phyloP scores from a whole-genome alignment of 371 early-diverging fungal species.

The Mortierella sp. region DNA sequence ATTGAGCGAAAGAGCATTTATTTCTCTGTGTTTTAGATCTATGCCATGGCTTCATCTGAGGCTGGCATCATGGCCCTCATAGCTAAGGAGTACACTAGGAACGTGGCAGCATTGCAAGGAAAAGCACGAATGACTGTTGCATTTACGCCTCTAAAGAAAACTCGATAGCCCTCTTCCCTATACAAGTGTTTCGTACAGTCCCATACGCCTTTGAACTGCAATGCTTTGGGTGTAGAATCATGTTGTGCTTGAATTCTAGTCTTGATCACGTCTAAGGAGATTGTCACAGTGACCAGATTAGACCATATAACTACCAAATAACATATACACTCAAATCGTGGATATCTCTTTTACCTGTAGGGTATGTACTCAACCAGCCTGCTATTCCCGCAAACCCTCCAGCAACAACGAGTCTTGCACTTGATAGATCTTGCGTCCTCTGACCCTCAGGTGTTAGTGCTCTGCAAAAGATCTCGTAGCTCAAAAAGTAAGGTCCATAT shows the following conservation, averaged over 20 bases:
- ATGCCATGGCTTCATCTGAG: conserved; percentile 42
- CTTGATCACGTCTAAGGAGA: conserved; percentile 78
- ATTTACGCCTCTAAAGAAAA: conserved; percentile 79
- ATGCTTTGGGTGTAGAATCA: conserved; percentile 41
- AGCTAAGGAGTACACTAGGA: conserved; percentile 72
- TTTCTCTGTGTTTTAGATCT: neutral
- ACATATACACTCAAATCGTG: no score
- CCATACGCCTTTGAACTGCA: conserved; percentile 65
- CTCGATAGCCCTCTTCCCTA: conserved; percentile 70
- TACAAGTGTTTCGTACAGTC: conserved; percentile 68
- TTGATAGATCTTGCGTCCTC: conserved; percentile 62
- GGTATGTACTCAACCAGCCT: conserved; percentile 87
- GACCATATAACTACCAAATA: neutral
- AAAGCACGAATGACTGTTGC: conserved; percentile 86
- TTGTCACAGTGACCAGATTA: neutral
- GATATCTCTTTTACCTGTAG: conserved; percentile 62
- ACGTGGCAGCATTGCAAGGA: conserved; percentile 89
- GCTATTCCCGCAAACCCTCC: conserved; percentile 83
- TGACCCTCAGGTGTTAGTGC: conserved; percentile 53
- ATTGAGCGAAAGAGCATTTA: no score
- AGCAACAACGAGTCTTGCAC: conserved; percentile 70
- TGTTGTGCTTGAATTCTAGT: conserved; percentile 80
- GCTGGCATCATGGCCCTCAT: conserved; percentile 60
- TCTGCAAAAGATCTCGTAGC: conserved; percentile 75
- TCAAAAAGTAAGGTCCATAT: conserved; percentile 84